Base-by-base conservation (phyloP, 352 stramenopile species). In the Phytophthora sp. region DNA sequence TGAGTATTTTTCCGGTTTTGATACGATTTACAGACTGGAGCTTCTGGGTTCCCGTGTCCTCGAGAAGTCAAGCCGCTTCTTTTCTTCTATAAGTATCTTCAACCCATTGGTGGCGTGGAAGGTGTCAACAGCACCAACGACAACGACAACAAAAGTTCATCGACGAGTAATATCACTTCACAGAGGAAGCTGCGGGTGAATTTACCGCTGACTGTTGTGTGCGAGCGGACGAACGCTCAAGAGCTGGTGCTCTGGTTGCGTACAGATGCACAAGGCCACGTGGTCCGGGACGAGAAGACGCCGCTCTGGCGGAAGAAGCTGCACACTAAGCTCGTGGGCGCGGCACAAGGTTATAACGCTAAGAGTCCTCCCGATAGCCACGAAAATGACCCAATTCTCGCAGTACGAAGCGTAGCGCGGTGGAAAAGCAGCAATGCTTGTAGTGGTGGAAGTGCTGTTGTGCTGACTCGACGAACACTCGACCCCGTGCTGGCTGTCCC, bases 71-170 rank as follows among this genome's bases (percentile, higher is more conserved):
- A 77, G 62, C 82, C 86, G 9, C 64, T 88, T 8, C 55, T 94
- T 20, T 84, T 83, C 65, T 94, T 94, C 57, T 94, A 89, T 77
- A 94, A 94, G 72, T 93, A 89, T 50, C 56, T 94, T 6, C 86
- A 94, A 56, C 86, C 86, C 8, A 73, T 90, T n/a, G 55, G 61
- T 7, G 27, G 16, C 31, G 51, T 13, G 26, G 56, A 56, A 15
- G 12, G n/a, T 12, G 27, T 24, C 16, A 21, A 13, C 26, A 60
- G 41, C 15, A 11, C 21, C 16, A 21, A 13, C 26, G 57, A 46
- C 15, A 11, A 31, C 27, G 54, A 62, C 21, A 47, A 36, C 20
- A 68, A 16, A 8, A 38, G 13, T 18, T 0, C 20, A 13, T 12
- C 21, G 15, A 20, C 49, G 3, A 60, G 23, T 23, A 63, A 13